A percentile compares a stretch with the other conserved stretches of the same genome.
These are phyloP conservation scores for Hibiscus mutabilis DNA, from an alignment of 345 rosid species.

Conservation along the genomic window DNA sequence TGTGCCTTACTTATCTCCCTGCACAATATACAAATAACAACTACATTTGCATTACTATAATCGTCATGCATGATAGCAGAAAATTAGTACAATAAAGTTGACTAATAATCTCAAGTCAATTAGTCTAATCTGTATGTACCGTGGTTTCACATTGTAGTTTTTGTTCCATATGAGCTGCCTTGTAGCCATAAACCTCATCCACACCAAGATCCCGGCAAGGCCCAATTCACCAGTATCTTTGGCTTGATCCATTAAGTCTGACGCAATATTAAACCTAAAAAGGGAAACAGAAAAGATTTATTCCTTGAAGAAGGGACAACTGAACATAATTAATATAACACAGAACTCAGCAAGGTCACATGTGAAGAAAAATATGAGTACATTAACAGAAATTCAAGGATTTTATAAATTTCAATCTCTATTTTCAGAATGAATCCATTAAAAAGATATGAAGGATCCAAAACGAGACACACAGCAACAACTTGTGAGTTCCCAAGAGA, in stretches of 20 bases:
- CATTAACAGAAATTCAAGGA: not conserved
- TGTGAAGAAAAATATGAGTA: not conserved
- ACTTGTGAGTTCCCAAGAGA: no score
- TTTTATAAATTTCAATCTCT: not conserved
- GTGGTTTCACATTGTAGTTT: constrained; percentile 97
- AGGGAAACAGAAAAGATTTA: constrained; percentile 3
- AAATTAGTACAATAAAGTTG: not conserved
- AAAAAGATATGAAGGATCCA: no score
- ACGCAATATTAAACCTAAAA: constrained; percentile 81
- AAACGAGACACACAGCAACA: no score
- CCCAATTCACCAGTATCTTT: constrained; percentile 75
- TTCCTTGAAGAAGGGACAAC: constrained; percentile 1
- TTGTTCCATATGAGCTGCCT: constrained; percentile 99
- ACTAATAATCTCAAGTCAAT: constrained; percentile 1
- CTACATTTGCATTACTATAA: not conserved
- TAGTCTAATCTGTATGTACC: constrained; percentile 36
- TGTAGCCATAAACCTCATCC: constrained; percentile 99
- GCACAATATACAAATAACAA: constrained; percentile 19
- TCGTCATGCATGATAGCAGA: not conserved
- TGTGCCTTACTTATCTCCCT: constrained; percentile 98
- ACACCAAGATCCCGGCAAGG: constrained; percentile 83
- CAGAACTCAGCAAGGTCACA: not conserved
- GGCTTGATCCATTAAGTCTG: constrained; percentile 79
- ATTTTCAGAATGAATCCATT: no score
- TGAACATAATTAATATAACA: not conserved